Conservation (phyloP, 1,139 yeast genomes). For the Suhomyces yuchorum region DNA sequence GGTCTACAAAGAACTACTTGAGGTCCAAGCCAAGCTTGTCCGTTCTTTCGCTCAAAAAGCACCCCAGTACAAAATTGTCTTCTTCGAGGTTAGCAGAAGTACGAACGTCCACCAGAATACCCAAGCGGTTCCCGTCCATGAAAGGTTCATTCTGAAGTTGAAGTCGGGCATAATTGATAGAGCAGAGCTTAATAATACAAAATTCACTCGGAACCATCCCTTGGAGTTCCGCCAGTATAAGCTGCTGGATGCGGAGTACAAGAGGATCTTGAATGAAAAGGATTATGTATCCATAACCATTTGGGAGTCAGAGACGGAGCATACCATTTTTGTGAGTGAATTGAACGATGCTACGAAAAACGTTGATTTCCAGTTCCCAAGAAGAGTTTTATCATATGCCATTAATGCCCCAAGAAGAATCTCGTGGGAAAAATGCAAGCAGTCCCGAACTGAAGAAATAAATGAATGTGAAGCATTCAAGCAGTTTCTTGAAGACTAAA, state of each 20-base stretch:
- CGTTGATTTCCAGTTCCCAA: slow-evolving; percentile 75
- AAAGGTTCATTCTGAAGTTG: slow-evolving; percentile 40
- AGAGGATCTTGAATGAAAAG: slow-evolving; percentile 32
- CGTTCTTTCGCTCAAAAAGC: slow-evolving; percentile 42
- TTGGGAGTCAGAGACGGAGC: slow-evolving; percentile 18
- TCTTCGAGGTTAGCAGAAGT: slow-evolving; percentile 61
- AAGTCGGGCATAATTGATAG: slow-evolving; percentile 39
- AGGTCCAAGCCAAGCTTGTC: slow-evolving; percentile 48
- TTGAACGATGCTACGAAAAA: slow-evolving; percentile 27
- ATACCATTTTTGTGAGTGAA: slow-evolving; percentile 25
- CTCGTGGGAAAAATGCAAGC: slow-evolving; percentile 75
- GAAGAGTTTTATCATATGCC: slow-evolving; percentile 68
- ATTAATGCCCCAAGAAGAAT: slow-evolving; percentile 61
- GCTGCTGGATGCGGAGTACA: slow-evolving; percentile 25
- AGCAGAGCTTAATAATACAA: slow-evolving; percentile 51
- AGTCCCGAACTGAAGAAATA: slow-evolving; percentile 57
- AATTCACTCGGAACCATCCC: slow-evolving; percentile 43
- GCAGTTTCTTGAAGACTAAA: slow-evolving; percentile 32
- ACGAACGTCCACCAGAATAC: slow-evolving; percentile 65
- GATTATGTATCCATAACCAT: slow-evolving; percentile 47
- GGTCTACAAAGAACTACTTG: slow-evolving; percentile 30
- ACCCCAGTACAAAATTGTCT: slow-evolving; percentile 48
- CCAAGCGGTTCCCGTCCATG: slow-evolving; percentile 63
- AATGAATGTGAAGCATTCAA: slow-evolving; percentile 65
- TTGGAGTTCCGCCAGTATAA: slow-evolving; percentile 41